Evolutionary conservation across 352 stramenopile genomes (phyloP), one percentile per base, ranked within the genome.

Genomic region (Globisporangium uncinulatum): DNA sequence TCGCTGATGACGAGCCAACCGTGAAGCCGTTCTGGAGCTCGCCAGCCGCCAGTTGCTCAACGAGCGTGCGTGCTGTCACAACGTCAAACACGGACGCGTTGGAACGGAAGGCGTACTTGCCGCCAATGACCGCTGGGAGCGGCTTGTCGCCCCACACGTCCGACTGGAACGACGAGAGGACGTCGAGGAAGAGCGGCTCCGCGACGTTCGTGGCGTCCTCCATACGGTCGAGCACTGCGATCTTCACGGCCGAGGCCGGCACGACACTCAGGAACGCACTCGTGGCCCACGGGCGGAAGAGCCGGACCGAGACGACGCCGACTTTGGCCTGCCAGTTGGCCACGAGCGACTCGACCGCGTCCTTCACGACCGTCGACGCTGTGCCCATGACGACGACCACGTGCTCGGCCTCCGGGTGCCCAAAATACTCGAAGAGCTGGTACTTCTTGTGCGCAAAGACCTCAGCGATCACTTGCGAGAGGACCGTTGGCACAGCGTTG

Each of bases 341-440:
- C 61, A 87, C 85, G 6, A 96, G 74, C 56, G 86, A 83, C 56
- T 92, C 76, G 20, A 97, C 66, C 4, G 89, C 92, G 59, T 96
- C 83, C 62, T 96, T 87, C 45, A 97, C 75, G 31, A 97, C 84
- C 49, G 76, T 80, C 41, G 92, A 90, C 24, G 78, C 87, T 19
- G 87, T 96, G 49, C 89, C 90, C 87, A 97, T 97, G 57, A 92
- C 83, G 29, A 98, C 77, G 7, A 97, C 79, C 24, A 96, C 87
- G 60, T 95, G 75, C 55, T 89, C 80, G 17, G 92, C 90, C 62
- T 86, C 57, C 9, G 77, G 73, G 56, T 92, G 84, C 39, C 90
- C 92, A 59, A 84, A 80, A 65, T 96, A 97, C 76, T 98, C 90
- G 62, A 97, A 95, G 53, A 94, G 70, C 45, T 92, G 75, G 73